Percentiles rank a stretch among this genome's conserved stretches.
These are phyloP conservation scores for Suhomyces xylopsoci DNA, from an alignment of 805 yeast genomes.

Conservation along the genomic window DNA sequence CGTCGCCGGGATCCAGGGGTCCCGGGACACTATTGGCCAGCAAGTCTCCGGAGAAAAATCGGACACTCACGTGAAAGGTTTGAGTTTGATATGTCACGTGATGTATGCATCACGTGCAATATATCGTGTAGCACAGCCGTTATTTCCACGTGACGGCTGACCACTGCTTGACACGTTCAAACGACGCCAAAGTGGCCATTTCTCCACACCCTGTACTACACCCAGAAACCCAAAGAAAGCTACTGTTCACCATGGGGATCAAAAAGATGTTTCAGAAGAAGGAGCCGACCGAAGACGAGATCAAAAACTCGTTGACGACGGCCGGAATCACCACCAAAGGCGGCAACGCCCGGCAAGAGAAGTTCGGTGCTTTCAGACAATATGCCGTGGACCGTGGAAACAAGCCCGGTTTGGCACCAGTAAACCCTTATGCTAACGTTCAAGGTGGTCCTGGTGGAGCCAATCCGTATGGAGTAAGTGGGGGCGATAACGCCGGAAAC, in stretches of 20 bases:
- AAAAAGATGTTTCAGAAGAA: conserved; percentile 46
- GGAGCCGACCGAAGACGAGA: conserved; percentile 49
- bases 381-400: conserved; percentile 45
- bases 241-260: conserved; percentile 37
- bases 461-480: conserved; percentile 2
- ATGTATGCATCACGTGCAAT: not conserved
- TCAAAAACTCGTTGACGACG: conserved; percentile 36
- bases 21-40: not conserved
- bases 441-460: conserved; percentile 1
- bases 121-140: not conserved
- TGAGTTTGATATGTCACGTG: not conserved
- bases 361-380: conserved; percentile 49
- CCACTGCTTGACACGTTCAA: not conserved
- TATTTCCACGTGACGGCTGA: not conserved
- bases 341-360: conserved; percentile 35
- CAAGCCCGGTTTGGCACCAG: conserved; percentile 39
- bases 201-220: not conserved
- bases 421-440: conserved; percentile 40
- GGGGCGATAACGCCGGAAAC: not conserved
- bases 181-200: not conserved
- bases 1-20: not conserved
- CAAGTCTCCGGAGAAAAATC: not conserved
- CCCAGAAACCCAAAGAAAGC: not conserved
- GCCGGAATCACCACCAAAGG: conserved; percentile 42
- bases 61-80: not conserved